Percentiles rank a stretch among this genome's conserved stretches.
Evolutionary conservation across 2,329 filamentous ascomycete genomes (phyloP).

Genomic region (Cercospora sp.): DNA sequence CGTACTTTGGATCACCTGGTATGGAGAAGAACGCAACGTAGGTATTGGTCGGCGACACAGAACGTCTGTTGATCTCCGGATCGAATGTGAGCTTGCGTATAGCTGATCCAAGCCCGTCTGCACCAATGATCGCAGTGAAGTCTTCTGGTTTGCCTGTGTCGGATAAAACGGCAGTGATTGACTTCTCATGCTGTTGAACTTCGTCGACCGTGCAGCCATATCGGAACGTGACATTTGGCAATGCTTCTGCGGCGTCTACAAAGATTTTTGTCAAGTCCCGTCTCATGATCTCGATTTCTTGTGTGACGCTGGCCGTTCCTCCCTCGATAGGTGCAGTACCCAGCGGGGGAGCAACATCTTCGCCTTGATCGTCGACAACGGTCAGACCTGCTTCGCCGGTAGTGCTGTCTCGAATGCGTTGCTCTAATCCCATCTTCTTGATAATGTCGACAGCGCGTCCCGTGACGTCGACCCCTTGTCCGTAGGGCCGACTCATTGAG

Average conservation of each 20-base stretch:
- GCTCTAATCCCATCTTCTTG: constrained; percentile 31
- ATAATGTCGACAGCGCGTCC: constrained; percentile 31
- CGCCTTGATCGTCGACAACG: constrained; percentile 31
- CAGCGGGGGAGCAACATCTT: constrained; percentile 20
- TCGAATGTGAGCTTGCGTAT: constrained; percentile 20
- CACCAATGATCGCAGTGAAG: constrained; percentile 22
- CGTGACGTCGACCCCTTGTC: constrained; percentile 36
- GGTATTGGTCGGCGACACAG: constrained; percentile 4
- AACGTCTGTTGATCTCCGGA: constrained; percentile 8
- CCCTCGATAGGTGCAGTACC: constrained; percentile 19
- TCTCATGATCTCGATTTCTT: constrained; percentile 44
- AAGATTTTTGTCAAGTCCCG: constrained; percentile 52
- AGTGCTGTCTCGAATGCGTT: constrained; percentile 28
- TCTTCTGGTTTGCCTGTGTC: constrained; percentile 14
- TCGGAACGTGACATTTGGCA: constrained; percentile 22
- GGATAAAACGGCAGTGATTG: constrained; percentile 16
- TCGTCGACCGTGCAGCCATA: constrained; percentile 20
- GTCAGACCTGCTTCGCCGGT: constrained; percentile 34
- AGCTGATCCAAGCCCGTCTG: constrained; percentile 22
- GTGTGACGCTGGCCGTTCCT: constrained; percentile 21
- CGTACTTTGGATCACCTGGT: constrained; percentile 7
- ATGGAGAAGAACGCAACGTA: constrained; percentile 36
- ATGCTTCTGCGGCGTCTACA: constrained; percentile 32
- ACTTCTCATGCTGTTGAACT: constrained; percentile 17
- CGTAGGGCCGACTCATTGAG: constrained; percentile 21